Conservation (phyloP, 352 stramenopile genomes). For the Globisporangium mamillatum region DNA sequence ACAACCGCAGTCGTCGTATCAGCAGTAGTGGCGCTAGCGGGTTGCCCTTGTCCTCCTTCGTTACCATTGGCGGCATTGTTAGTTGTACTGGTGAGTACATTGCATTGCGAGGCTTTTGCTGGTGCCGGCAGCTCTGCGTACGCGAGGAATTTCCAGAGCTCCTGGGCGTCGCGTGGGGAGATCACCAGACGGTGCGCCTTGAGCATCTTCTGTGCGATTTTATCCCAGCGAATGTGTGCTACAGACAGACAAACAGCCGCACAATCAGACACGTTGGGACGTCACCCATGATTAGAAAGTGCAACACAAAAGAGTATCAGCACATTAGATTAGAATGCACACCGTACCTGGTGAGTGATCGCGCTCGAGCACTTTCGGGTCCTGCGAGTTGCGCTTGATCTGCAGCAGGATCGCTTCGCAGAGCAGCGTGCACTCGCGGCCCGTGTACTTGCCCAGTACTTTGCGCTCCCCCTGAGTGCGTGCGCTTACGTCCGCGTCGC, state of each 20-base stretch:
- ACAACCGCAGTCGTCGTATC: background rate
- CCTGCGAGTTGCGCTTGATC: slow-evolving; percentile 46
- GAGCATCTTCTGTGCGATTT: slow-evolving; percentile 38
- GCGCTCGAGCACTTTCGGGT: slow-evolving; percentile 35
- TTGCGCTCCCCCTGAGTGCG: slow-evolving; percentile 21
- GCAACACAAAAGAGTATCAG: background rate
- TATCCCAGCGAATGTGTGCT: slow-evolving; percentile 43
- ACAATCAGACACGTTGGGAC: background rate
- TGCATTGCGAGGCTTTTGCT: background rate
- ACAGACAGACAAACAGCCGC: background rate
- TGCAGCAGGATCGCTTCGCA: slow-evolving; percentile 57
- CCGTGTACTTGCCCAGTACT: slow-evolving; percentile 45
- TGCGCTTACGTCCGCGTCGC: slow-evolving; percentile 17
- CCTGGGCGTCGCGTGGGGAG: slow-evolving; percentile 40
- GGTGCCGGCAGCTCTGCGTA: slow-evolving; percentile 33
- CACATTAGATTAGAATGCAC: background rate
- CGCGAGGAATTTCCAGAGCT: slow-evolving; percentile 75
- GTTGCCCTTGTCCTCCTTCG: background rate
- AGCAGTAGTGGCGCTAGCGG: background rate
- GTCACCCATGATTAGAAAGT: background rate
- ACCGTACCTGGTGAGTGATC: slow-evolving; percentile 35
- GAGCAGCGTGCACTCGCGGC: slow-evolving; percentile 45
- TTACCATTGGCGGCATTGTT: no score
- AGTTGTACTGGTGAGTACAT: background rate
- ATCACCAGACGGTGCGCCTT: slow-evolving; percentile 36